Evolutionary conservation across 139 green algal species (phyloP).

Genomic region (Volvox africanus): DNA sequence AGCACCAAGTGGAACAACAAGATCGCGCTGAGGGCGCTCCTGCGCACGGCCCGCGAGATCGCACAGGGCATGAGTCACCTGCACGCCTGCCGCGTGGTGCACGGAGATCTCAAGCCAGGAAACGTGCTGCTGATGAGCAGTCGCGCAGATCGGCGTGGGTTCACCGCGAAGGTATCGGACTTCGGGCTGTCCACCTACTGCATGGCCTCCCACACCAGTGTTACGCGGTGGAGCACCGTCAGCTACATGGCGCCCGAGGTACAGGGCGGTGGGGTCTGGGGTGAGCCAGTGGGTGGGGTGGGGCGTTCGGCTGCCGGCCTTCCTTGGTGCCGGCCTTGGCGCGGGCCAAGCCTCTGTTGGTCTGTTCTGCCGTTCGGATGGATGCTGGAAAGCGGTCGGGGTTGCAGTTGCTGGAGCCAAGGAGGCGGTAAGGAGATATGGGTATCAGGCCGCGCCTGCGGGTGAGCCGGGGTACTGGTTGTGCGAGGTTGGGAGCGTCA

Average conservation of each 20-base stretch:
- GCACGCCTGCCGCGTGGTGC: constrained; percentile 45
- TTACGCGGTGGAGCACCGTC: constrained; percentile 49
- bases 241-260: constrained; percentile 49
- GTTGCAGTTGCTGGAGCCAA: no score
- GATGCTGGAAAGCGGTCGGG: no score
- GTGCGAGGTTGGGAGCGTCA: neutral
- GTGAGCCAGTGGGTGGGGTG: neutral
- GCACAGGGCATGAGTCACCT: constrained; percentile 57
- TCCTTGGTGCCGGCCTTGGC: no score
- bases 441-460: no score
- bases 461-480: neutral
- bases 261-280: neutral
- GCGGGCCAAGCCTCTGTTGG: no score
- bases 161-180: constrained; percentile 55
- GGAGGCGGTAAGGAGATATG: no score
- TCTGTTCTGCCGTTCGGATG: no score
- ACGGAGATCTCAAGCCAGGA: constrained; percentile 54
- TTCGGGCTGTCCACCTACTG: constrained; percentile 53
- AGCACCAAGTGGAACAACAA: constrained; percentile 48
- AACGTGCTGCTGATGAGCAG: constrained; percentile 55
- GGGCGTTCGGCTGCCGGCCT: no score
- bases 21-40: constrained; percentile 53
- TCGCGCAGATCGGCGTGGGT: constrained; percentile 46
- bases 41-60: constrained; percentile 55
- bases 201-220: constrained; percentile 46